Conservation (phyloP, 139 green algal genomes). For the Haematococcus lacustris region DNA sequence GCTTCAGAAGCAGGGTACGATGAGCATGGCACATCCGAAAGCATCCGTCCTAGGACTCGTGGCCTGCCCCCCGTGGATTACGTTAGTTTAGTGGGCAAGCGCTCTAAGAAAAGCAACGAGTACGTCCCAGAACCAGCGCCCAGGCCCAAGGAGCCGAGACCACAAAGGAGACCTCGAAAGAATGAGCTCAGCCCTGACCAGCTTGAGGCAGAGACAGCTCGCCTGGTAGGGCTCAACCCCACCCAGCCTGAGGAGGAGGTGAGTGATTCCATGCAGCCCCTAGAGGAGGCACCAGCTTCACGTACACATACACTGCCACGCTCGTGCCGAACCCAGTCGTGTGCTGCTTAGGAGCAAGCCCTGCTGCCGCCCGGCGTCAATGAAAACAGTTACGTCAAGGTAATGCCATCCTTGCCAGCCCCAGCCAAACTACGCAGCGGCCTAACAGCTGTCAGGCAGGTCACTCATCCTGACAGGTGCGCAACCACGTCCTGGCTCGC, state of each 20-base stretch:
- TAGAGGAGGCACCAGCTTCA: too few species aligned
- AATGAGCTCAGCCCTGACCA: slow-evolving; percentile 1
- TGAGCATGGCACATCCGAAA: not conserved
- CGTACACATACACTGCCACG: too few species aligned
- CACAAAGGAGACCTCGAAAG: not conserved
- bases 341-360: too few species aligned
- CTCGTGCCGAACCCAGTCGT: too few species aligned
- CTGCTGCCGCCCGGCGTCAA: slow-evolving; percentile 3
- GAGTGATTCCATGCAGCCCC: too few species aligned
- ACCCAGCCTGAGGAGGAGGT: slow-evolving; percentile 8
- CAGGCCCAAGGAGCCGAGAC: not conserved
- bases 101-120: not conserved
- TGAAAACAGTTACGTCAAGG: slow-evolving; percentile 9
- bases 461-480: slow-evolving; percentile 28
- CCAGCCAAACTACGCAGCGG: not conserved
- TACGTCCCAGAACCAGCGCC: not conserved
- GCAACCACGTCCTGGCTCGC: slow-evolving; percentile 58
- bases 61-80: too few species aligned
- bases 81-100: too few species aligned
- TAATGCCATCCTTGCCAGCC: not conserved
- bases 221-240: slow-evolving; percentile 11
- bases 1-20: not conserved
- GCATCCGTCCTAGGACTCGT: not conserved
- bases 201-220: slow-evolving; percentile 13
- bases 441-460: too few species aligned